Conservation (phyloP, 208 protist species). For the Herpetomonas muscarum region DNA sequence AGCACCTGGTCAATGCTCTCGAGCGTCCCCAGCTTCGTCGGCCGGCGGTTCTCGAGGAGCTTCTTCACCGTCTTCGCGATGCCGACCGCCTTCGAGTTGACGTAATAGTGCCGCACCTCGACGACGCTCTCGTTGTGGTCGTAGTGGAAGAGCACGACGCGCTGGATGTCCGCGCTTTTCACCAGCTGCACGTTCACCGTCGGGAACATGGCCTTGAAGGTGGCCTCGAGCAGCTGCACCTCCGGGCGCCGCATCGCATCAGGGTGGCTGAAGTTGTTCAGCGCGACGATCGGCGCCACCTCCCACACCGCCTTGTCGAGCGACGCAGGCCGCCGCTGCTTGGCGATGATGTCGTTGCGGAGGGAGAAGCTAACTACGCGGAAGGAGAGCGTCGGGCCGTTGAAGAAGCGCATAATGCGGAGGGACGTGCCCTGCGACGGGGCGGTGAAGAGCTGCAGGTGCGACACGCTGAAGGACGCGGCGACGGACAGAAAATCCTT, state of each 20-base stretch:
- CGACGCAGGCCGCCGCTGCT: conserved; percentile 62
- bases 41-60: conserved; percentile 75
- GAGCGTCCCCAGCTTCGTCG: conserved; percentile 74
- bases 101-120: conserved; percentile 89
- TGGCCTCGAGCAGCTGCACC: conserved; percentile 77
- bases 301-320: conserved; percentile 67
- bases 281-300: conserved; percentile 83
- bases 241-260: conserved; percentile 56
- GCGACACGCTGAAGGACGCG: conserved; percentile 74
- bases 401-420: conserved; percentile 88
- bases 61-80: conserved; percentile 86
- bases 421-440: conserved; percentile 80
- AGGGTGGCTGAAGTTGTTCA: conserved; percentile 91
- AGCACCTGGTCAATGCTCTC: conserved; percentile 78
- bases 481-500: conserved; percentile 86
- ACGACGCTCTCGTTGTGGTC: conserved; percentile 81
- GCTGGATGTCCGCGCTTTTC: conserved; percentile 79
- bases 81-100: conserved; percentile 73
- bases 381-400: conserved; percentile 87
- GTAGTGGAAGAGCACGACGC: conserved; percentile 86
- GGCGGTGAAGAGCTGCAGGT: conserved; percentile 86
- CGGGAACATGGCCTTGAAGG: conserved; percentile 83
- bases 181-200: conserved; percentile 77
- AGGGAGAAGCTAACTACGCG: conserved; percentile 87
- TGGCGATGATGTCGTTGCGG: conserved; percentile 70